A percentile compares a stretch with the other conserved stretches of the same genome.
phyloP scores from a whole-genome alignment of 1,139 yeast species.

The Scheffersomyces segobiensis region DNA sequence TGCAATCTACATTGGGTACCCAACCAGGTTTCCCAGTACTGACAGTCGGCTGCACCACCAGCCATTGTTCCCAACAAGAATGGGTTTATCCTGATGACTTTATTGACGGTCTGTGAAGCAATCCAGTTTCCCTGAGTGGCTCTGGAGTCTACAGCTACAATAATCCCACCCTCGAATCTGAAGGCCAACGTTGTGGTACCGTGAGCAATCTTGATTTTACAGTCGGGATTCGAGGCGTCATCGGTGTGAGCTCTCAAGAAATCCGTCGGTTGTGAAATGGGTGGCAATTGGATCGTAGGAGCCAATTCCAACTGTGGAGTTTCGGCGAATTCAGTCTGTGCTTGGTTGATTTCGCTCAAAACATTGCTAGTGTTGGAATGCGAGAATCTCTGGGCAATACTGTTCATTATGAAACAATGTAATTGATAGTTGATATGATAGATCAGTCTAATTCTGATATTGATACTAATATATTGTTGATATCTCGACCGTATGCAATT shows the following conservation, averaged over 20 bases:
- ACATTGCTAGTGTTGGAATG: constrained; percentile 30
- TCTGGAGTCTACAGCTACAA: constrained; percentile 96
- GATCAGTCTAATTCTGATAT: neutral
- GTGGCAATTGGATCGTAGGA: constrained; percentile 75
- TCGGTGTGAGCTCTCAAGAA: constrained; percentile 97
- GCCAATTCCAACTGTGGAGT: constrained; percentile 44
- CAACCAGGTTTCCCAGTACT: constrained; percentile 98
- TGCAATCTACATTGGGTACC: constrained; percentile 96
- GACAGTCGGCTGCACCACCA: constrained; percentile 99
- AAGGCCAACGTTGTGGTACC: constrained; percentile 98
- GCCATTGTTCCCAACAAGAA: constrained; percentile 97
- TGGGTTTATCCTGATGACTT: constrained; percentile 95
- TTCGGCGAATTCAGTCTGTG: constrained; percentile 21
- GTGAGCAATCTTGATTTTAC: constrained; percentile 94
- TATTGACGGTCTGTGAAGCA: constrained; percentile 96
- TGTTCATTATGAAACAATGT: constrained; percentile 29
- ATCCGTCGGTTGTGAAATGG: constrained; percentile 89
- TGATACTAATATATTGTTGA: neutral
- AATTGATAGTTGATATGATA: neutral
- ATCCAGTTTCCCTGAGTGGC: constrained; percentile 99
- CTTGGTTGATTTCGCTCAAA: constrained; percentile 30
- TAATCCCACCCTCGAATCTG: constrained; percentile 92
- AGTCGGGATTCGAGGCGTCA: constrained; percentile 88
- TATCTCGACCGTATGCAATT: neutral
- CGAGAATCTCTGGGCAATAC: constrained; percentile 42